These are phyloP conservation scores for Aphanocladium album DNA, from an alignment of 2,329 filamentous ascomycete genomes.

Conservation along the genomic window DNA sequence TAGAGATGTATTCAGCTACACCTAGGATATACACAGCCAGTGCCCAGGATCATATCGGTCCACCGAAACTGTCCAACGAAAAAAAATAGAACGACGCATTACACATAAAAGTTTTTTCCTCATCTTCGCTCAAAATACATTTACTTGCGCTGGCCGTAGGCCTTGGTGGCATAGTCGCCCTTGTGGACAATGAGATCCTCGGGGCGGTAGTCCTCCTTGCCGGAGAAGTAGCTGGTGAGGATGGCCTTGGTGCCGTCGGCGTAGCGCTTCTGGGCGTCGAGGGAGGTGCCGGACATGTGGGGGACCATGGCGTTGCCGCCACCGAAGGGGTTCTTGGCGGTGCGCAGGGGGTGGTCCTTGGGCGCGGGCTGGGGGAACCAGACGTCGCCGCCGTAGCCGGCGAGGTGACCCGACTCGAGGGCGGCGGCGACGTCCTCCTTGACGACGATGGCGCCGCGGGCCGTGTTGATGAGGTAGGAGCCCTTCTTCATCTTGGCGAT, in stretches of 20 bases:
- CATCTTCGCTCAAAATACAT: neutral
- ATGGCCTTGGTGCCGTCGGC: slow-evolving; percentile 85
- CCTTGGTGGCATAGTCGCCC: slow-evolving; percentile 92
- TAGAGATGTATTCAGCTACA: slow-evolving; percentile 6
- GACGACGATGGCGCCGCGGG: slow-evolving; percentile 96
- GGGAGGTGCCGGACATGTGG: slow-evolving; percentile 98
- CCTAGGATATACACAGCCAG: slow-evolving; percentile 9
- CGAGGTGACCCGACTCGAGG: slow-evolving; percentile 84
- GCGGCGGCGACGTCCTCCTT: slow-evolving; percentile 98
- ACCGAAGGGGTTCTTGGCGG: slow-evolving; percentile 89
- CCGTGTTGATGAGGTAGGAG: slow-evolving; percentile 97
- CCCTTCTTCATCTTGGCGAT: slow-evolving; percentile 99
- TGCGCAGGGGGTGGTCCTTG: slow-evolving; percentile 85
- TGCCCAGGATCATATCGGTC: slow-evolving; percentile 11
- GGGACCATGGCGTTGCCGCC: slow-evolving; percentile 98
- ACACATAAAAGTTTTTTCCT: neutral
- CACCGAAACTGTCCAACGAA: neutral
- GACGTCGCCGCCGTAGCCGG: slow-evolving; percentile 82
- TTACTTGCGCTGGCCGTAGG: slow-evolving; percentile 71
- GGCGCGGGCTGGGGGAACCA: slow-evolving; percentile 99
- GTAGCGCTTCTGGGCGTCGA: slow-evolving; percentile 93
- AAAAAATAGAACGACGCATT: neutral
- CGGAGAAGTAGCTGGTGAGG: slow-evolving; percentile 83
- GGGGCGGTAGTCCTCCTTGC: slow-evolving; percentile 79
- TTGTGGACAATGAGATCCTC: slow-evolving; percentile 87